Conservation (phyloP, 495 filamentous ascomycete species). For the Penicillium macrosclerotiorum region DNA sequence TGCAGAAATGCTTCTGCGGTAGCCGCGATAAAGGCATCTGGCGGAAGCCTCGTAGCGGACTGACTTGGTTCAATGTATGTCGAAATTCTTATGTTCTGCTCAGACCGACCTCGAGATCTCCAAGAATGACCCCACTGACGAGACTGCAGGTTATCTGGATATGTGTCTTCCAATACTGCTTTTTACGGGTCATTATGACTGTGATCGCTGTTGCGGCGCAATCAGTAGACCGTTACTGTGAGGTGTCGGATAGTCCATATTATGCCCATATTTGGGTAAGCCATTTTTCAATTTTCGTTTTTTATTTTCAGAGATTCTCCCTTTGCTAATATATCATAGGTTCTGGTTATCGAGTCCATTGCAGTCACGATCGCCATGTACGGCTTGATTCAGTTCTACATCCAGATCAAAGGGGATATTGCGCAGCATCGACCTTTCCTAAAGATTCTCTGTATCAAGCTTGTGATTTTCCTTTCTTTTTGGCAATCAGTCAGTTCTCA, state of each 20-base stretch:
- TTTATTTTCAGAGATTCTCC: background rate
- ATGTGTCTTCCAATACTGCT: constrained; percentile 86
- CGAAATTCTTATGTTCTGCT: background rate
- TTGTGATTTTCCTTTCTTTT: constrained; percentile 77
- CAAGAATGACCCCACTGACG: constrained; percentile 11
- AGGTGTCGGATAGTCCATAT: constrained; percentile 69
- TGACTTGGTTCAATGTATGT: constrained; percentile 86
- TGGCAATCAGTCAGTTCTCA: constrained; percentile 56
- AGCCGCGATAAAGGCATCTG: constrained; percentile 55
- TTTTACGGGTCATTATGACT: constrained; percentile 82
- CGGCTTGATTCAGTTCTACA: constrained; percentile 84
- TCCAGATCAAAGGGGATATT: constrained; percentile 60
- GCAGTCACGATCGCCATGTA: constrained; percentile 88
- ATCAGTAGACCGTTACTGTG: constrained; percentile 68
- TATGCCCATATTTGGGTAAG: constrained; percentile 84
- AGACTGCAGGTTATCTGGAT: constrained; percentile 71
- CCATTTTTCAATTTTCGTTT: constrained; percentile 22
- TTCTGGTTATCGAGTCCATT: constrained; percentile 64
- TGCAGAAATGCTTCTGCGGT: constrained; percentile 60
- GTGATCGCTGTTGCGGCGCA: constrained; percentile 74
- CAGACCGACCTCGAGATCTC: constrained; percentile 39
- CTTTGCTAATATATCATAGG: constrained; percentile 62
- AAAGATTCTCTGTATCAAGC: constrained; percentile 71
- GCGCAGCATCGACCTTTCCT: constrained; percentile 62
- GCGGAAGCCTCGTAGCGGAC: constrained; percentile 65